phyloP scores from a whole-genome alignment of 768 basidiomycete species.

The Auriscalpium vulgare region DNA sequence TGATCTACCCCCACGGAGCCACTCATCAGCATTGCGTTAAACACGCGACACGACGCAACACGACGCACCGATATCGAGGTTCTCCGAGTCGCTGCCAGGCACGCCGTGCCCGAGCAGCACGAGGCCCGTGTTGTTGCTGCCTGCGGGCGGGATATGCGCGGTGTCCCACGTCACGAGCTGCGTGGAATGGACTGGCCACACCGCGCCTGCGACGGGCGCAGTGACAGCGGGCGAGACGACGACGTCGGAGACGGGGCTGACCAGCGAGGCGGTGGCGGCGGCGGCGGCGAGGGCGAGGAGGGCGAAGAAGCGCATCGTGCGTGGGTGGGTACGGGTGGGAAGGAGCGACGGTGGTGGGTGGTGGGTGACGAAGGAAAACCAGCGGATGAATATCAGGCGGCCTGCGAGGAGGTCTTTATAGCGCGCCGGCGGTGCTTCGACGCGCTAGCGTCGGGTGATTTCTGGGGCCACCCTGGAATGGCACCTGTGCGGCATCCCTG shows the following conservation, averaged over 20 bases:
- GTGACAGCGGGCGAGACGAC: conserved; percentile 2
- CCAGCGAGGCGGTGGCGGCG: background rate
- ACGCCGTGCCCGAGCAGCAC: background rate
- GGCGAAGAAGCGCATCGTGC: background rate
- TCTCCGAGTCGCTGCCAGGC: background rate
- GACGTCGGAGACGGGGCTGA: background rate
- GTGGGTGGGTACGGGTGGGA: no score
- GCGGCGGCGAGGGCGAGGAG: background rate
- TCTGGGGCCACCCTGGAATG: no score
- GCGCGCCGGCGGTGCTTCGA: no score
- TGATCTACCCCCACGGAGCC: background rate
- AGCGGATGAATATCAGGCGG: no score
- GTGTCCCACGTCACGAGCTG: conserved; percentile 2
- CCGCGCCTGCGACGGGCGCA: background rate
- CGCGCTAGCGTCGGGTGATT: no score
- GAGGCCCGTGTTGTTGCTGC: background rate
- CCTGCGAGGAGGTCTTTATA: no score
- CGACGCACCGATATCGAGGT: background rate
- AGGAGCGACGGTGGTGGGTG: no score
- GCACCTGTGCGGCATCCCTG: no score
- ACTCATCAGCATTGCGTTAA: background rate
- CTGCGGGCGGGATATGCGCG: background rate
- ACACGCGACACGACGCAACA: background rate
- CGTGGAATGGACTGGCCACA: conserved; percentile 1
- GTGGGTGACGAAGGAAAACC: no score